Evolutionary conservation across 2,329 filamentous ascomycete genomes (phyloP).

Genomic region (Ceratocystis cacaofunesta): DNA sequence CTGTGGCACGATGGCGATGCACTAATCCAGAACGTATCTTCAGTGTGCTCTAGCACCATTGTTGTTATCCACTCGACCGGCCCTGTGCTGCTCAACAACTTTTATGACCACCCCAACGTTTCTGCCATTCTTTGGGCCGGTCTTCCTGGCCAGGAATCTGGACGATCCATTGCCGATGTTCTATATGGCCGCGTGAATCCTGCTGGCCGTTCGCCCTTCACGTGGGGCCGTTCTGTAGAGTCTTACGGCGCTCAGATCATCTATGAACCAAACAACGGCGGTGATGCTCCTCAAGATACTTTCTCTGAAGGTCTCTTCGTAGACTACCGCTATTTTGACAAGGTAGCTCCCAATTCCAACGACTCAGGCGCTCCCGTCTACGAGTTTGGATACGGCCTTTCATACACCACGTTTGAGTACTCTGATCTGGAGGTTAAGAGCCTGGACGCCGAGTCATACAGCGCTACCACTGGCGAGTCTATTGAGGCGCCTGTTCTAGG

Average conservation of each 20-base stretch:
- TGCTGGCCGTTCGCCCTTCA: conserved; percentile 63
- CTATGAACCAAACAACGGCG: conserved; percentile 54
- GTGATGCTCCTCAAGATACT: conserved; percentile 51
- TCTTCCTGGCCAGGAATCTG: conserved; percentile 69
- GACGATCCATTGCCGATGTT: conserved; percentile 65
- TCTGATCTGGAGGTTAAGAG: conserved; percentile 47
- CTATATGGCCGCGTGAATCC: conserved; percentile 71
- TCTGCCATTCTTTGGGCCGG: conserved; percentile 75
- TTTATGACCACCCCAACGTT: conserved; percentile 61
- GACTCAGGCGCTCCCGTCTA: conserved; percentile 50
- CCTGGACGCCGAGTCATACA: conserved; percentile 34
- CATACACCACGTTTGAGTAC: conserved; percentile 67
- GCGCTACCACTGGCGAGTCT: conserved; percentile 46
- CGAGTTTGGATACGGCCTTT: conserved; percentile 69
- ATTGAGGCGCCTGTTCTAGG: conserved; percentile 48
- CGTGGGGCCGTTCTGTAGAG: conserved; percentile 52
- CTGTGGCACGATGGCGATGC: conserved; percentile 72
- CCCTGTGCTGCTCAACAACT: conserved; percentile 61
- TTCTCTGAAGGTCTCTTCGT: conserved; percentile 70
- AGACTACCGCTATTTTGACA: conserved; percentile 70
- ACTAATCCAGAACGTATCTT: conserved; percentile 66
- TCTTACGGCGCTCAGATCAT: conserved; percentile 57
- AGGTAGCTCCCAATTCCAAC: conserved; percentile 27
- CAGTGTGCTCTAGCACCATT: conserved; percentile 72
- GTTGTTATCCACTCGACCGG: conserved; percentile 81